Percentiles rank a stretch among this genome's conserved stretches.
phyloP scores from a whole-genome alignment of 2,329 filamentous ascomycete genomes.

The Fusarium caatingaense region DNA sequence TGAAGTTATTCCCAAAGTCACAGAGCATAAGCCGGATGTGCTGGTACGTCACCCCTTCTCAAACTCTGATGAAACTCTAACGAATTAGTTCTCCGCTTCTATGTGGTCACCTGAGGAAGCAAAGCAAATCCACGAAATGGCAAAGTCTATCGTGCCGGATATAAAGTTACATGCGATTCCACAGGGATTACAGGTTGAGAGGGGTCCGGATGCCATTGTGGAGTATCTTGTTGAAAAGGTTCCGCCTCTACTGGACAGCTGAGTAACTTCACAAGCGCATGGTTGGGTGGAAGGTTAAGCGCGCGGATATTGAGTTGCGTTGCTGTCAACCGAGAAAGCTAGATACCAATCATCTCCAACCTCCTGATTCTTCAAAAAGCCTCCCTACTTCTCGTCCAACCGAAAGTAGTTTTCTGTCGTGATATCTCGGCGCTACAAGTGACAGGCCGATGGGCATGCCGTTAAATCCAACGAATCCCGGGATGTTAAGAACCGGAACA shows the following conservation, averaged over 20 bases:
- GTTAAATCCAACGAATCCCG: slow-evolving; percentile 25
- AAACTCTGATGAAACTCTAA: not conserved
- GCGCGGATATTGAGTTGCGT: not conserved
- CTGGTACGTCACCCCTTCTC: not conserved
- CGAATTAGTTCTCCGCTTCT: not conserved
- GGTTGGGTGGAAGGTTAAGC: too few relatives aligned
- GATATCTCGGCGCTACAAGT: slow-evolving; percentile 25
- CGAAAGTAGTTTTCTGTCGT: slow-evolving; percentile 28
- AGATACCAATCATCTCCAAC: not conserved
- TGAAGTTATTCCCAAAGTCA: slow-evolving; percentile 18
- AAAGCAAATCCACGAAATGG: slow-evolving; percentile 11
- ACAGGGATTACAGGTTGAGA: slow-evolving; percentile 10
- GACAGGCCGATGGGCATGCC: slow-evolving; percentile 37
- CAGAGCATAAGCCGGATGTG: slow-evolving; percentile 8
- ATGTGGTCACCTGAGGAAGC: slow-evolving; percentile 18
- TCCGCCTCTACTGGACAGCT: slow-evolving; percentile 12
- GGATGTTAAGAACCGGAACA: slow-evolving; percentile 30
- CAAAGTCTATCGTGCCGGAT: slow-evolving; percentile 17
- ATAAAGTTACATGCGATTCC: slow-evolving; percentile 20
- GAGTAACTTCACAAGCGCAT: not conserved
- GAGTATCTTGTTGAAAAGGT: slow-evolving; percentile 22
- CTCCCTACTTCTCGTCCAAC: not conserved
- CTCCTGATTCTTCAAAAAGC: not conserved
- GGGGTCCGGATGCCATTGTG: slow-evolving; percentile 14
- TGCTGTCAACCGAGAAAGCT: accelerated